Base-by-base conservation (phyloP, 1,139 yeast species). In the Geotrichum restrictum region DNA sequence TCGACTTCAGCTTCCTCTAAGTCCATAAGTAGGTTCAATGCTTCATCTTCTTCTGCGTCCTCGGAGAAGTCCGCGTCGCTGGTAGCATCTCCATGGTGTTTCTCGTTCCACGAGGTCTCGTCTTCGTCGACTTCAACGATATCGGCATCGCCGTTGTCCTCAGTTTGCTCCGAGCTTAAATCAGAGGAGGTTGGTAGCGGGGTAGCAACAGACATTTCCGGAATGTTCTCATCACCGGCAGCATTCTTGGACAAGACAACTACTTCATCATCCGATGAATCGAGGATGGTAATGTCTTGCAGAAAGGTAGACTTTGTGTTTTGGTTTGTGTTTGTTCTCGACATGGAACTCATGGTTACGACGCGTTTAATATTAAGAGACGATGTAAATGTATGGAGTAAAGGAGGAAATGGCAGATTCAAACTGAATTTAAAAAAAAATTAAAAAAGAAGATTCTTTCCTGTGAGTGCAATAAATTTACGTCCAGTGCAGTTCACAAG, bases 101-200 rank as follows among this genome's bases (percentile, higher is more conserved):
- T n/a, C n/a, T n/a, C n/a, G n/a, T n/a, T n/a, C n/a, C n/a, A n/a
- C n/a, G n/a, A n/a, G n/a, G n/a, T n/a, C 38, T 31, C 38, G 16
- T 43, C 37, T 3, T 14, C 37, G 7, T 27, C 36, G 3, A 18
- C 37, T 31, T 43, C 46, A 8, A 13, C 22, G 21, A 5, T 27
- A 5, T 43, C 46, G 6, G 6, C 37, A 16, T 39, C 32, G 13
- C 3, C 18, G 13, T 5, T 39, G 31, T 4, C 43, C 19, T 22
- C 45, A 19, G 34, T 11, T 16, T 22, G n/a, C 10, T n/a, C 45
- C n/a, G 45, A 41, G 33, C 41, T 18, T 16, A 18, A 16, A 37
- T 41, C 45, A 24, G 27, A 16, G 6, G 45, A 41, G 21, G 45
- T 27, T 7, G 45, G 45, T n/a, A 13, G 22, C 11, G 45, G 45